Percentiles rank a stretch among this genome's conserved stretches.
Conservation (phyloP, 768 basidiomycete genomes). For the Xerocomus spinulosus region DNA sequence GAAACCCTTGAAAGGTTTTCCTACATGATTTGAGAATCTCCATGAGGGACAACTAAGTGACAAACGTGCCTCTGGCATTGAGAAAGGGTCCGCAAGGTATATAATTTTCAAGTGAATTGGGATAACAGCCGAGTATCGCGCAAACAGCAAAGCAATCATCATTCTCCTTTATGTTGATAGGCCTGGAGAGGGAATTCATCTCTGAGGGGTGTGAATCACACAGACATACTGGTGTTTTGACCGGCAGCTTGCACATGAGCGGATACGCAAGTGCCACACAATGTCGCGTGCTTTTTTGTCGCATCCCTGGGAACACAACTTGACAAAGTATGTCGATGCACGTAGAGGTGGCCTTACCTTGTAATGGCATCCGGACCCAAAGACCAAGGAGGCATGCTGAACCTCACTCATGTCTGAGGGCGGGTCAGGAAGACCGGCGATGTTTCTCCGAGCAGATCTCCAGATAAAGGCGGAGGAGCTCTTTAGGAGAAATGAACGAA, state of each 20-base stretch:
- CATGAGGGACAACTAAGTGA: neutral
- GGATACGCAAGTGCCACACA: constrained; percentile 32
- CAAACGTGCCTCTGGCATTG: constrained; percentile 17
- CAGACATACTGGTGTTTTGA: constrained; percentile 22
- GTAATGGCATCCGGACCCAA: constrained; percentile 43
- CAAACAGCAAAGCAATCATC: constrained; percentile 6
- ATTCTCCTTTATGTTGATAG: constrained; percentile 14
- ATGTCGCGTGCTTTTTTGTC: constrained; percentile 22
- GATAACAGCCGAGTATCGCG: constrained; percentile 5
- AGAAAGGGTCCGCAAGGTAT: constrained; percentile 27
- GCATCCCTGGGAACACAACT: constrained; percentile 19
- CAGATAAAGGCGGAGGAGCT: constrained; percentile 29
- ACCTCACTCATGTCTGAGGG: constrained; percentile 46
- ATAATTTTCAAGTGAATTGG: constrained; percentile 17
- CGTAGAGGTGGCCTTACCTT: constrained; percentile 8
- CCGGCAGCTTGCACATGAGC: constrained; percentile 28
- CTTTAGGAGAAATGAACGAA: constrained; percentile 39
- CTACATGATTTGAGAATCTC: constrained; percentile 12
- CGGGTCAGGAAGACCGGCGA: constrained; percentile 40
- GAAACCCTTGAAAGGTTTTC: constrained; percentile 19
- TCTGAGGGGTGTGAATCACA: neutral
- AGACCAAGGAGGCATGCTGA: constrained; percentile 47
- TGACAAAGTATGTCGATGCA: neutral
- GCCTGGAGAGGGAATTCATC: constrained; percentile 7
- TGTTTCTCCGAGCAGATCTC: constrained; percentile 32